Base-by-base conservation (phyloP, 164 flowering plant species). In the Amborella trichopoda region DNA sequence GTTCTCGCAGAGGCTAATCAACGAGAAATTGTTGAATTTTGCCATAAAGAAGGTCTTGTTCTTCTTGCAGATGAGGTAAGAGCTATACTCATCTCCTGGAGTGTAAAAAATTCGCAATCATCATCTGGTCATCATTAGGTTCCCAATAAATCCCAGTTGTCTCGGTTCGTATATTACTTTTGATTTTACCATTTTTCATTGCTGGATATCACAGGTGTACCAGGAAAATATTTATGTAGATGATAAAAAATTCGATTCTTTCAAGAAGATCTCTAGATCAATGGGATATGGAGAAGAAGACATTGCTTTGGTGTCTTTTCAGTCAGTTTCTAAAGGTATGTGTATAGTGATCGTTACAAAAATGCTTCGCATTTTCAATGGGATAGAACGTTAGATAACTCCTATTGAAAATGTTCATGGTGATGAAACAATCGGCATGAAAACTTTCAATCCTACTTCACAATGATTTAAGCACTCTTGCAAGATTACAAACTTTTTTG, bases 51-150 rank as follows among this genome's bases (percentile, higher is more conserved):
- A 63, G 80, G 88, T 23, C 81, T 93, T 34, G 95, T 93, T 65
- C 94, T 88, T 69, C 70, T 93, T 50, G 99, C 99, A 18, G 99
- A 93, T 63, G 99, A 93, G 94, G 99, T 90, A 44, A 43, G 70
- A 48, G 30, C n/a, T n/a, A n/a, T n/a, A n/a, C n/a, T n/a, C n/a
- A n/a, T n/a, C n/a, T n/a, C n/a, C n/a, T n/a, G n/a, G n/a, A n/a
- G n/a, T n/a, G n/a, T n/a, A n/a, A n/a, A n/a, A n/a, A n/a, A n/a
- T n/a, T n/a, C n/a, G n/a, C n/a, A n/a, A n/a, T n/a, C n/a, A n/a
- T n/a, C n/a, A n/a, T n/a, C n/a, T n/a, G n/a, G n/a, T n/a, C n/a
- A n/a, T n/a, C n/a, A n/a, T n/a, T n/a, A n/a, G n/a, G n/a, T n/a
- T n/a, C n/a, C n/a, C n/a, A n/a, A n/a, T n/a, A n/a, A n/a, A n/a